phyloP scores from a whole-genome alignment of 257 asterid genomes.

The Capsicum rhomboideum region DNA sequence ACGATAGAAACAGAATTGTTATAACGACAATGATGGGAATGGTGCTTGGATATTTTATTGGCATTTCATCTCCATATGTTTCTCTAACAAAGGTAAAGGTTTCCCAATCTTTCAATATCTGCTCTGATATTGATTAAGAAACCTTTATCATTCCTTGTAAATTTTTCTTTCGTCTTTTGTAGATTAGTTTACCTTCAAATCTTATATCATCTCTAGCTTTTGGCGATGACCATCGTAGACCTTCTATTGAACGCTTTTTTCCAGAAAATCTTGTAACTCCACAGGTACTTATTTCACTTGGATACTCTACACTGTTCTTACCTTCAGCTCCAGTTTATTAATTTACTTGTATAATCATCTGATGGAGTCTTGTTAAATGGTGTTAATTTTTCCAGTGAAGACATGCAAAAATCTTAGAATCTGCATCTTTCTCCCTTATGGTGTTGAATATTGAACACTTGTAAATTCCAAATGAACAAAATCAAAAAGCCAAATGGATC shows the following conservation, averaged over 20 bases:
- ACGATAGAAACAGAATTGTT: constrained; percentile 57
- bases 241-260: neutral
- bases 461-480: neutral
- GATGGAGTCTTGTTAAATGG: neutral
- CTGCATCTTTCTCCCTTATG: neutral
- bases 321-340: neutral
- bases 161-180: constrained; percentile 13
- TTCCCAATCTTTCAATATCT: neutral
- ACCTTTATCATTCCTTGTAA: neutral
- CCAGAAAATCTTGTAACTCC: constrained; percentile 2
- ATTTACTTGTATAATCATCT: neutral
- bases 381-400: neutral
- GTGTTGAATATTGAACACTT: neutral
- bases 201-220: constrained; percentile 14
- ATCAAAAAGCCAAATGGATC: neutral
- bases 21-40: constrained; percentile 77
- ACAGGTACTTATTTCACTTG: constrained; percentile 3
- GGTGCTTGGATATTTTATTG: constrained; percentile 80
- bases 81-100: constrained; percentile 61
- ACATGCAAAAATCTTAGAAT: neutral
- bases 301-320: neutral
- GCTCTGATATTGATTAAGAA: neutral
- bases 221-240: constrained; percentile 7
- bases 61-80: constrained; percentile 82
- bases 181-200: constrained; percentile 80